A percentile compares a stretch with the other conserved stretches of the same genome.
These are phyloP conservation scores for Penicillium sp. DNA, from an alignment of 2,329 filamentous ascomycete genomes.

Conservation along the genomic window DNA sequence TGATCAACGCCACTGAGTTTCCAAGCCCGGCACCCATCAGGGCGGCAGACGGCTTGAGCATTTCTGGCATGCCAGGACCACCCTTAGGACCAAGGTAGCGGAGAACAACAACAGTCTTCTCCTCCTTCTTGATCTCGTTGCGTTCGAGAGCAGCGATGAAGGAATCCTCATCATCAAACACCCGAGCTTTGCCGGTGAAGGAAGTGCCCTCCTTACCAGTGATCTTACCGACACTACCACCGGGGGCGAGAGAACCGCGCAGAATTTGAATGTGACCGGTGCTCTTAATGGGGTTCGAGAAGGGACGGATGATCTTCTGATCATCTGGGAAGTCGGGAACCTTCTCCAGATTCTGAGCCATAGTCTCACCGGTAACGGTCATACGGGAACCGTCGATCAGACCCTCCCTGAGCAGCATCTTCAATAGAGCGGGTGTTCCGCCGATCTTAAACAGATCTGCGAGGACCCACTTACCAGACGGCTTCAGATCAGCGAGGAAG, in stretches of 20 bases:
- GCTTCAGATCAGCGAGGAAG: constrained; percentile 79
- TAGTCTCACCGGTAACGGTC: constrained; percentile 59
- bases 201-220: constrained; percentile 70
- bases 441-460: constrained; percentile 57
- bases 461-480: constrained; percentile 66
- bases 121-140: constrained; percentile 69
- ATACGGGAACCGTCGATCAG: constrained; percentile 59
- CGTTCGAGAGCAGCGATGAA: constrained; percentile 67
- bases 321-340: constrained; percentile 63
- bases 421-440: constrained; percentile 57
- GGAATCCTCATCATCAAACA: constrained; percentile 67
- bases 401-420: constrained; percentile 58
- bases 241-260: constrained; percentile 66
- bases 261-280: constrained; percentile 74
- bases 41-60: constrained; percentile 69
- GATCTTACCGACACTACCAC: constrained; percentile 71
- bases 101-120: constrained; percentile 74
- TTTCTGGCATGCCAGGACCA: constrained; percentile 71
- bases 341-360: constrained; percentile 58
- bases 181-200: constrained; percentile 68
- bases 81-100: constrained; percentile 73
- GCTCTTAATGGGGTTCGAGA: constrained; percentile 66
- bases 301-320: constrained; percentile 67
- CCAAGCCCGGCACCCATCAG: constrained; percentile 73
- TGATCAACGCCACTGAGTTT: constrained; percentile 68